Evolutionary conservation across 257 asterid genomes (phyloP), one percentile per base, ranked within the genome.

Genomic region (Solanum ahanhuiri): DNA sequence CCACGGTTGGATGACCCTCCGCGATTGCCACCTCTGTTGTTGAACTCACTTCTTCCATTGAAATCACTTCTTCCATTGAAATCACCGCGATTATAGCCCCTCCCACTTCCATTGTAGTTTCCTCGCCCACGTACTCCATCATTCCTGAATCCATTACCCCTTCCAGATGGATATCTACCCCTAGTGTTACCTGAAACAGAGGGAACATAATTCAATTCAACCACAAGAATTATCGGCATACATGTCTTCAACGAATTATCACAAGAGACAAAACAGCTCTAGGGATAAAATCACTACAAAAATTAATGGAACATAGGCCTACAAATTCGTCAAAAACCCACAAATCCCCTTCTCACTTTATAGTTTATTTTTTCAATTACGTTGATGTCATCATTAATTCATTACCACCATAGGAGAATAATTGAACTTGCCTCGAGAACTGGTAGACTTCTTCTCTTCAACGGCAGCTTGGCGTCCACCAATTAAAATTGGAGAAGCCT

Each of bases 361-460:
- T 30, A 28, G 3, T 31, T 48, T 48, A 71, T 23, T 43, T 28
- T 54, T 57, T 20, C 85, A 41, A 37, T 23, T 28, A 41, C 4
- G 2, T 10, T 41, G 76, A 48, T 20, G 14, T 23, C 72, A 4
- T 69, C 70, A 12, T 33, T 69, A 69, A 69, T 25, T 30, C 71
- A 12, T 33, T 69, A 69, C 39, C 9, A 69, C 17, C 51, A 54
- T n/a, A 7, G 70, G 58, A 43, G 23, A 20, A n/a, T 25, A 77
- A 71, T 7, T 69, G 18, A 85, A 91, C 98, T 91, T 92, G 75
- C 98, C 99, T 95, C 95, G 92, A 28, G 97, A 89, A 87, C 91
- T 90, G 33, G 99, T 95, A n/a, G 99, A 96, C 91, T 94, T 93
- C 94, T 96, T 96, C 86, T 94, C 98, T 92, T 96, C 99, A 37